Percentiles rank a stretch among this genome's conserved stretches.
These are phyloP conservation scores for Asterochloris erici DNA, from an alignment of 139 green algal genomes.

Conservation along the genomic window DNA sequence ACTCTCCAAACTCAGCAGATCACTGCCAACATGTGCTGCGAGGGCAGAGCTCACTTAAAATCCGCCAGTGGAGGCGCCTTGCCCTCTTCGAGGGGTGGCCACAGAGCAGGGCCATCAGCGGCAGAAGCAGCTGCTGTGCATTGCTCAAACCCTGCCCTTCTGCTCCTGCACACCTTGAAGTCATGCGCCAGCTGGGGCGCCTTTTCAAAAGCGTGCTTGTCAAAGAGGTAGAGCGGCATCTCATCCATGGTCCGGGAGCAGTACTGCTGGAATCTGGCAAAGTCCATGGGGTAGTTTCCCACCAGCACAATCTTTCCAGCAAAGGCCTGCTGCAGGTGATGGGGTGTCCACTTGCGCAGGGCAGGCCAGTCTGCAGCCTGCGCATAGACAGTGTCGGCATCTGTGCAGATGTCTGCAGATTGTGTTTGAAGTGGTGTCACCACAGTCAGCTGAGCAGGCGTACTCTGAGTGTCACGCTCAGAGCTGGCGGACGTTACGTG, in stretches of 20 bases:
- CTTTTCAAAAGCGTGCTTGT: conserved; percentile 60
- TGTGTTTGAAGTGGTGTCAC: no score
- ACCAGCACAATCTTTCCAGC: conserved; percentile 37
- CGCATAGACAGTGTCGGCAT: not conserved
- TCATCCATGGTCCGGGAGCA: conserved; percentile 59
- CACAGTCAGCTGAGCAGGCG: no score
- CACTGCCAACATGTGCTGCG: no score
- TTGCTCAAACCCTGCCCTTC: not conserved
- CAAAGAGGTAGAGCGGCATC: conserved; percentile 59
- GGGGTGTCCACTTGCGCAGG: conserved; percentile 50
- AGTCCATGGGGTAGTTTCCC: conserved; percentile 52
- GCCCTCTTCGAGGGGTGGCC: not conserved
- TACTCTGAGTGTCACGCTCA: no score
- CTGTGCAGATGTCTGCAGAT: no score
- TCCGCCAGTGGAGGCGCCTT: no score
- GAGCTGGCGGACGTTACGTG: no score
- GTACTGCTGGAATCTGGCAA: conserved; percentile 78
- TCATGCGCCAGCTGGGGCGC: conserved; percentile 65
- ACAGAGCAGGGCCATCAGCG: not conserved
- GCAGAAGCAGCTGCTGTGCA: not conserved
- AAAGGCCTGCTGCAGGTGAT: conserved; percentile 55
- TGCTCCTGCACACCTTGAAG: conserved; percentile 43
- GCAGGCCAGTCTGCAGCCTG: conserved; percentile 55
- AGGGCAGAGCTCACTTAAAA: no score
- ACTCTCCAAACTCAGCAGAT: no score